Evolutionary conservation across 768 basidiomycete genomes (phyloP).

Genomic region (Hysterangium stoloniferum): DNA sequence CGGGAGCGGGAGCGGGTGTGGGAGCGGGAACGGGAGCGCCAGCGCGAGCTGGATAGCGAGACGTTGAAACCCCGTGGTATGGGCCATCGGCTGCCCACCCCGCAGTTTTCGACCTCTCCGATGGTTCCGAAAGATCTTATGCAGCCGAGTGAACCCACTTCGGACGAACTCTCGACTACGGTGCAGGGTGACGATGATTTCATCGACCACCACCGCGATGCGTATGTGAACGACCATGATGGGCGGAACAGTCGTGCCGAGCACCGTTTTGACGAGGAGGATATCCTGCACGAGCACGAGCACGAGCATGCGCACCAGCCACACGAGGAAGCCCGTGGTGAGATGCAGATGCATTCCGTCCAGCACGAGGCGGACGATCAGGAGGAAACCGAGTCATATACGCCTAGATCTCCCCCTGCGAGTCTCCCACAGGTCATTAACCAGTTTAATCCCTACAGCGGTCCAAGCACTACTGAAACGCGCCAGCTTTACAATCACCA

Average conservation of each 20-base stretch:
- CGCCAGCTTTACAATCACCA: conserved; percentile 5
- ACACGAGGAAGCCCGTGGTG: conserved; percentile 26
- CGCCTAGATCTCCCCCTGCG: conserved; percentile 60
- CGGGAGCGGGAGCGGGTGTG: conserved; percentile 8
- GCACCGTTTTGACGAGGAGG: conserved; percentile 37
- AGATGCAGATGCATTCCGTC: conserved; percentile 41
- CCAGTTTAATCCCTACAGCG: neutral
- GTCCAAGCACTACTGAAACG: neutral
- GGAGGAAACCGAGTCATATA: conserved; percentile 30
- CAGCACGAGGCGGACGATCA: conserved; percentile 20
- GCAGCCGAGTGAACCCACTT: neutral
- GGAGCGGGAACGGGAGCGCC: conserved; percentile 19
- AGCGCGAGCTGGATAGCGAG: conserved; percentile 1
- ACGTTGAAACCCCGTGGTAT: neutral
- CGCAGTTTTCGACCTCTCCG: conserved; percentile 46
- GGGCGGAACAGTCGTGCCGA: conserved; percentile 32
- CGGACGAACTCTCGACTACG: neutral
- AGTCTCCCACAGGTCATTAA: conserved; percentile 34
- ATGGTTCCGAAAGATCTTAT: conserved; percentile 23
- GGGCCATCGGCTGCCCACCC: conserved; percentile 39
- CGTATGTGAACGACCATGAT: conserved; percentile 21
- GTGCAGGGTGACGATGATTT: neutral
- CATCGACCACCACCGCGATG: conserved; percentile 16
- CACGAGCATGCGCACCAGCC: conserved; percentile 26
- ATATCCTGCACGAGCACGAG: conserved; percentile 23